A percentile compares a stretch with the other conserved stretches of the same genome.
These are phyloP conservation scores for Pseudopyricularia cyperi DNA, from an alignment of 2,329 filamentous ascomycete genomes.

Conservation along the genomic window DNA sequence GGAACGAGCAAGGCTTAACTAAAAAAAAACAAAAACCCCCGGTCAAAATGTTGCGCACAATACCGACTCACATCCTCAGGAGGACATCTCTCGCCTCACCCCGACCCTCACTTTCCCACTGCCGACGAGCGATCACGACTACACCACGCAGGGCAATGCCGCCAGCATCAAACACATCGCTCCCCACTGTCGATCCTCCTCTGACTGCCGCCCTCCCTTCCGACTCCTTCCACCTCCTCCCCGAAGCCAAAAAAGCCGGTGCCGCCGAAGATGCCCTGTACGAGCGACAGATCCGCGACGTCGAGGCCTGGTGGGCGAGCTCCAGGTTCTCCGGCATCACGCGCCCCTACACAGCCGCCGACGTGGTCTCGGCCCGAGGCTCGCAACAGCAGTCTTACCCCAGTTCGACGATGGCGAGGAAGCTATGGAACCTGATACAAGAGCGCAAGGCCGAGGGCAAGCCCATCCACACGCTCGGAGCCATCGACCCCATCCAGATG, in stretches of 20 bases:
- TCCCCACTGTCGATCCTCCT: constrained; percentile 43
- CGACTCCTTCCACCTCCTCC: constrained; percentile 76
- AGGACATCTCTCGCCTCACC: constrained; percentile 6
- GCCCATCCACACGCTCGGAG: constrained; percentile 94
- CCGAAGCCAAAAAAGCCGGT: constrained; percentile 65
- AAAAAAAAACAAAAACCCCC: neutral
- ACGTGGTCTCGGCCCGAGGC: constrained; percentile 88
- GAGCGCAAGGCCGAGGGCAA: constrained; percentile 66
- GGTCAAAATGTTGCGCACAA: constrained; percentile 11
- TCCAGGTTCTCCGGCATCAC: constrained; percentile 81
- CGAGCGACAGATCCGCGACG: constrained; percentile 69
- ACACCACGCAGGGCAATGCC: constrained; percentile 37
- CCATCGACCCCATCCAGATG: constrained; percentile 98
- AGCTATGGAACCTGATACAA: constrained; percentile 80
- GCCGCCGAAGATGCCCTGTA: constrained; percentile 75
- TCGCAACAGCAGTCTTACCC: constrained; percentile 78
- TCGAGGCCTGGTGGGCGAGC: constrained; percentile 82
- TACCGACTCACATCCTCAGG: constrained; percentile 9
- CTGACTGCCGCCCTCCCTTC: constrained; percentile 48
- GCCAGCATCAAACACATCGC: constrained; percentile 15
- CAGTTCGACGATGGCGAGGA: constrained; percentile 87
- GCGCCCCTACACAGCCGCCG: constrained; percentile 77
- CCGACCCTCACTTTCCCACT: neutral
- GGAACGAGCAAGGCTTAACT: neutral
- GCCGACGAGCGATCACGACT: constrained; percentile 21